Percentiles rank a stretch among this genome's conserved stretches.
Evolutionary conservation across 345 rosid species (phyloP).

Genomic region (Bruguiera parviflora): DNA sequence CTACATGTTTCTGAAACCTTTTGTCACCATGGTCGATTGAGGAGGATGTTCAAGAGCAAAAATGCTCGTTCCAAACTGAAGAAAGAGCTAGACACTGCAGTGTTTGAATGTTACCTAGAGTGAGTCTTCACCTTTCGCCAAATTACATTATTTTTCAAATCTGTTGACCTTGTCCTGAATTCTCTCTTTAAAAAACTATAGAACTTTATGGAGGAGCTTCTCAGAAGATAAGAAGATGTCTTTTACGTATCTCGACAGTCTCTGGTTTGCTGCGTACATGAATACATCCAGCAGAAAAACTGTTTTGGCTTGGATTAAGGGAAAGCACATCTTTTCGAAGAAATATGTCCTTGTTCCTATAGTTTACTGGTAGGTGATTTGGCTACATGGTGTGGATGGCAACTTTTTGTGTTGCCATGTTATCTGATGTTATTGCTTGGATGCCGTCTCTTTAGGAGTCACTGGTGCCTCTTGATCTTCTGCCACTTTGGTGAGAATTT

Average conservation of each 20-base stretch:
- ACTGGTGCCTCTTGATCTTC: slow-evolving; percentile 73
- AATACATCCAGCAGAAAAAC: slow-evolving; percentile 22
- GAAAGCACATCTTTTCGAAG: slow-evolving; percentile 47
- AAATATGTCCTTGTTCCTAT: slow-evolving; percentile 67
- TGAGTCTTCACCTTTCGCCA: slow-evolving; percentile 26
- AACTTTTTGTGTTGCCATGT: neutral
- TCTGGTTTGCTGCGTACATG: slow-evolving; percentile 55
- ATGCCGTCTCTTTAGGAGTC: slow-evolving; percentile 31
- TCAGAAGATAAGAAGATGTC: slow-evolving; percentile 37
- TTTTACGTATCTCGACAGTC: slow-evolving; percentile 46
- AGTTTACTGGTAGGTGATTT: slow-evolving; percentile 47
- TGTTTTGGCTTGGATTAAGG: slow-evolving; percentile 52
- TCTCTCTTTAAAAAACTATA: slow-evolving; percentile 21
- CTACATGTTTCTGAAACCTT: slow-evolving; percentile 39
- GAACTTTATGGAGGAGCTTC: slow-evolving; percentile 51
- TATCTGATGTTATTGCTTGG: slow-evolving; percentile 12
- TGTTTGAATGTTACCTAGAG: slow-evolving; percentile 39
- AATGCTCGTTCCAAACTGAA: slow-evolving; percentile 20
- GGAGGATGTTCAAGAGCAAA: slow-evolving; percentile 33
- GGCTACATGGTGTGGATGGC: neutral
- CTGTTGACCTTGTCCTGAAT: neutral
- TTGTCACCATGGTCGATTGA: slow-evolving; percentile 32
- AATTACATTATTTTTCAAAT: neutral
- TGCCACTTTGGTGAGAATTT: slow-evolving; percentile 57
- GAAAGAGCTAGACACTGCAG: neutral